Conservation (phyloP, 2,329 filamentous ascomycete genomes). For the Knufia fluminis region DNA sequence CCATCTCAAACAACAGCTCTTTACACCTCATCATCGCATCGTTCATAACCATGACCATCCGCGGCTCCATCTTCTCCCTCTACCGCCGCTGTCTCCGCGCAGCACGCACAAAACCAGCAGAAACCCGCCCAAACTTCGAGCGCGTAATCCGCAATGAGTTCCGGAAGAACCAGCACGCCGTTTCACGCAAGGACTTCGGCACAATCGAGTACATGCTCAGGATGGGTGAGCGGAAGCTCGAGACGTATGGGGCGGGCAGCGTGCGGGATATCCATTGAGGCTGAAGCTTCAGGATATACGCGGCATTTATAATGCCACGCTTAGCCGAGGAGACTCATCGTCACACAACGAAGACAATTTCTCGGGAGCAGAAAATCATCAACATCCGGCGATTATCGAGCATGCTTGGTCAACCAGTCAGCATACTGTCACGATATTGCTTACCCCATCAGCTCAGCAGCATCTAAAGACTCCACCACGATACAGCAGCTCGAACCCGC, state of each 20-base stretch:
- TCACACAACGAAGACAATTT: no score
- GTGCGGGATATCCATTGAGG: conserved; percentile 60
- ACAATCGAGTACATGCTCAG: conserved; percentile 78
- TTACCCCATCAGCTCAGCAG: no score
- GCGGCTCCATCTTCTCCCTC: conserved; percentile 30
- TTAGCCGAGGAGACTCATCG: no score
- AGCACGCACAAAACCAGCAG: conserved; percentile 63
- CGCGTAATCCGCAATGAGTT: conserved; percentile 58
- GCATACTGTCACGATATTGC: no score
- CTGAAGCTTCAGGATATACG: background rate
- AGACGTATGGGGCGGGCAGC: conserved; percentile 68
- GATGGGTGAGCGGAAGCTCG: conserved; percentile 71
- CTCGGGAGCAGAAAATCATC: no score
- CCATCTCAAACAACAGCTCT: no score
- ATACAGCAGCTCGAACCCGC: no score
- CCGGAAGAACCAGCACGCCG: conserved; percentile 49
- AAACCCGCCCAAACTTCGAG: conserved; percentile 30
- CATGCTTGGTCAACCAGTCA: no score
- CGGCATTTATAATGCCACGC: no score
- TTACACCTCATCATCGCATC: no score
- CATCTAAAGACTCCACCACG: no score
- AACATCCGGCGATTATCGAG: no score
- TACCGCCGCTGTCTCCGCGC: conserved; percentile 81
- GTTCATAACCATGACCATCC: background rate
- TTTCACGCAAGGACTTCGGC: conserved; percentile 77